Percentiles rank a stretch among this genome's conserved stretches.
phyloP scores from a whole-genome alignment of 2,329 filamentous ascomycete species.

The Elsinoe perseae region DNA sequence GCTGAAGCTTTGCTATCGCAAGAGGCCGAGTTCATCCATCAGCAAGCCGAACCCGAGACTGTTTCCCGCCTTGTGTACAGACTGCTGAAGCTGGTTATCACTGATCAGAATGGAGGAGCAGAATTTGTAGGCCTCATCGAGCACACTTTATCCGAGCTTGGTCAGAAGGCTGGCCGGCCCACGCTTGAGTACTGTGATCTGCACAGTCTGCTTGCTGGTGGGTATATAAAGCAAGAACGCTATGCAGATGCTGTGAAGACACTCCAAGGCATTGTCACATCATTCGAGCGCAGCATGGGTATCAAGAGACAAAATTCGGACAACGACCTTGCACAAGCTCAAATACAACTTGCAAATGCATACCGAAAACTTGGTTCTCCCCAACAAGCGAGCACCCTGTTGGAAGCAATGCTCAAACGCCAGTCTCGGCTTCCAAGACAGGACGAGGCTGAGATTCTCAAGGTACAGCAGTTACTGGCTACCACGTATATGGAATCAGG shows the following conservation, averaged over 20 bases:
- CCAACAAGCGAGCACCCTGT: background rate
- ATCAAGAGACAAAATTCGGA: background rate
- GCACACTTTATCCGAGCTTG: background rate
- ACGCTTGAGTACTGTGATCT: background rate
- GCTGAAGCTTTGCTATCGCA: background rate
- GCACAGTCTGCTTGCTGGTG: background rate
- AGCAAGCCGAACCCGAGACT: background rate
- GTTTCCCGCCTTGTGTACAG: background rate
- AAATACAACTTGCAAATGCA: background rate
- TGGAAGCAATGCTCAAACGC: background rate
- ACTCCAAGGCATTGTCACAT: background rate
- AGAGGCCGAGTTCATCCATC: background rate
- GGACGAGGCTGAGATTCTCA: background rate
- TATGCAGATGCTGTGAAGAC: background rate
- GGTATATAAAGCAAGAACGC: background rate
- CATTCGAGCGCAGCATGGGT: background rate
- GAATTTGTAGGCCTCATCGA: background rate
- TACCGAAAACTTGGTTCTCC: background rate
- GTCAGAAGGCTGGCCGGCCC: background rate
- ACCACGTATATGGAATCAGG: background rate
- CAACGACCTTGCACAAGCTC: background rate
- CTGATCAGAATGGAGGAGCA: background rate
- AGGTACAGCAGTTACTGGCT: background rate
- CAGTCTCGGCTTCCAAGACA: background rate
- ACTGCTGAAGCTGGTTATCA: background rate